Conservation (phyloP, 1,284 basidiomycete genomes). For the Rhodotorula sp. region DNA sequence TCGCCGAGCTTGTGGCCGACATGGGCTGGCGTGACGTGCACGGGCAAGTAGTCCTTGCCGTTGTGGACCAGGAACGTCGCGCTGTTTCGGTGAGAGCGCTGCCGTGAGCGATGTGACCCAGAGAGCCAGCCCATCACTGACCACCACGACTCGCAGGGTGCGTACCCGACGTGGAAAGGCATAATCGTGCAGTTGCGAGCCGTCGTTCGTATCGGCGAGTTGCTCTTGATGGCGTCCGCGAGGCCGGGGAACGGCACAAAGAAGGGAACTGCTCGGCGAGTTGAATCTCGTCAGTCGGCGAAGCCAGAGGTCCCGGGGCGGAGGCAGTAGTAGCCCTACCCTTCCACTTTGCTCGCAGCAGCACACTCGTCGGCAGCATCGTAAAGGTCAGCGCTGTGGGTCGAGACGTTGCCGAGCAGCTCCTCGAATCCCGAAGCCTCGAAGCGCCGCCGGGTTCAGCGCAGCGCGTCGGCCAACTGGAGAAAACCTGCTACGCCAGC, state of each 20-base stretch:
- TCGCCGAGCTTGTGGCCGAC: slow-evolving; percentile 97
- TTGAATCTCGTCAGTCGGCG: neutral
- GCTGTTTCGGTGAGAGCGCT: slow-evolving; percentile 6
- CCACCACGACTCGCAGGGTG: neutral
- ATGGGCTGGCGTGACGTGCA: slow-evolving; percentile 92
- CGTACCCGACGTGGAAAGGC: slow-evolving; percentile 83
- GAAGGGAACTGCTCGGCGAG: slow-evolving; percentile 68
- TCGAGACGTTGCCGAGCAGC: too few relatives aligned
- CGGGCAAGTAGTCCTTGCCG: slow-evolving; percentile 83
- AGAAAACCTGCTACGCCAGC: too few relatives aligned
- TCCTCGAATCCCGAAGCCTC: too few relatives aligned
- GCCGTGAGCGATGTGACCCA: neutral
- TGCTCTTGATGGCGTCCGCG: slow-evolving; percentile 74
- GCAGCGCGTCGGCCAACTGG: too few relatives aligned
- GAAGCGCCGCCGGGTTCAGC: too few relatives aligned
- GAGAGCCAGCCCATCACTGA: neutral
- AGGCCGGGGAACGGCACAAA: slow-evolving; percentile 93
- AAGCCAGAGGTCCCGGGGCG: neutral
- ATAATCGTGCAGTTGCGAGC: slow-evolving; percentile 88
- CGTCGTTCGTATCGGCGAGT: slow-evolving; percentile 82
- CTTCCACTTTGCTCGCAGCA: slow-evolving; percentile 36
- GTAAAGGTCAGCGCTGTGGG: neutral
- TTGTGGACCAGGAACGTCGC: slow-evolving; percentile 71
- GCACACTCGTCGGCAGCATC: slow-evolving; percentile 17
- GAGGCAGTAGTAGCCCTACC: slow-evolving; percentile 2